Conservation (phyloP, 345 rosid species). For the Hirschfeldia incana region DNA sequence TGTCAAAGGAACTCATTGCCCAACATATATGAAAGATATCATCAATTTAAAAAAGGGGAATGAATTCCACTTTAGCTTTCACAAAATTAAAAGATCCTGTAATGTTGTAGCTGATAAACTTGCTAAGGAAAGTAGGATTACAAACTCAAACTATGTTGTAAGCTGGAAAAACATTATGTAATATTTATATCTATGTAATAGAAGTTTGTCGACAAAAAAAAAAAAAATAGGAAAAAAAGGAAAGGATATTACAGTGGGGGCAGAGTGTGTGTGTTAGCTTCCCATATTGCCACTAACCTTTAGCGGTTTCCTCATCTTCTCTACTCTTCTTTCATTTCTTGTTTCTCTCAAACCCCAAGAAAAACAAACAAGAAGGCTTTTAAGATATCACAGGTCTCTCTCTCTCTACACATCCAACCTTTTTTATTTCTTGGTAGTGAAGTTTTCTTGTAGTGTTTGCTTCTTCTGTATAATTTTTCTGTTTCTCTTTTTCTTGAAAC, state of each 20-base stretch:
- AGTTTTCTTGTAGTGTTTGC: conserved; percentile 8
- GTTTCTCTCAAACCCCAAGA: conserved; percentile 7
- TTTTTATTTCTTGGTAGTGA: not conserved
- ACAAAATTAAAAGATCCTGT: not conserved
- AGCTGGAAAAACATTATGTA: not conserved
- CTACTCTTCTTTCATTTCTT: conserved; percentile 10
- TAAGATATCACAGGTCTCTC: not conserved
- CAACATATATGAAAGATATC: too few relatives aligned
- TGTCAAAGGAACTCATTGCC: too few relatives aligned
- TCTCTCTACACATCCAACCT: not conserved
- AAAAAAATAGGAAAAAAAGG: not conserved
- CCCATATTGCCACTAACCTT: conserved; percentile 40
- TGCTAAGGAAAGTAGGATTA: not conserved
- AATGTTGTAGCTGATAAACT: not conserved
- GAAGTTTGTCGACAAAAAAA: too few relatives aligned
- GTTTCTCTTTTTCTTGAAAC: not conserved
- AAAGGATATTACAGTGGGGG: conserved; percentile 24
- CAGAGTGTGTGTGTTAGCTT: conserved; percentile 32
- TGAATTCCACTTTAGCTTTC: not conserved
- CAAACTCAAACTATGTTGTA: not conserved
- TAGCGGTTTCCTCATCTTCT: conserved; percentile 38
- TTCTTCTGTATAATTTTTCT: not conserved
- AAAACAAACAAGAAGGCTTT: not conserved
- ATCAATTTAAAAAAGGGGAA: not conserved
- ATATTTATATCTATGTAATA: too few relatives aligned